Evolutionary conservation across 2,329 filamentous ascomycete genomes (phyloP).

Genomic region (Fusarium pseudonygamai): DNA sequence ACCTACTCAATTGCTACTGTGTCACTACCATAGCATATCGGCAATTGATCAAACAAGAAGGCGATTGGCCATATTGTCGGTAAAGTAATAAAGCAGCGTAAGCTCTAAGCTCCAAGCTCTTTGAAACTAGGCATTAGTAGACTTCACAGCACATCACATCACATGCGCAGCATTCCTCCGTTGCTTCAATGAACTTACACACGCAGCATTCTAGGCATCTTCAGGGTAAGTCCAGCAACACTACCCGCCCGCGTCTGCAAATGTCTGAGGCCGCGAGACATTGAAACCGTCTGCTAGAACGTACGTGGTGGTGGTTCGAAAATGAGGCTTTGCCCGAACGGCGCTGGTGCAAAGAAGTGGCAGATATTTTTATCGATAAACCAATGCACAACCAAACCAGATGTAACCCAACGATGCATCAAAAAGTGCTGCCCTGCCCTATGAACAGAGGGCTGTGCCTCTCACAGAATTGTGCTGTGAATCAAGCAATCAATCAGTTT

Average conservation of each 20-base stretch:
- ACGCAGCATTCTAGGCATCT: slow-evolving; percentile 10
- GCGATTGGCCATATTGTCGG: not conserved
- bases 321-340: slow-evolving; percentile 20
- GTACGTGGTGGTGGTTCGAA: slow-evolving; percentile 6
- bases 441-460: slow-evolving; percentile 29
- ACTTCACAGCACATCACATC: slow-evolving; percentile 31
- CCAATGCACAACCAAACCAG: slow-evolving; percentile 9
- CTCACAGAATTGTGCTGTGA: slow-evolving; percentile 2
- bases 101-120: not conserved
- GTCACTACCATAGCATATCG: not conserved
- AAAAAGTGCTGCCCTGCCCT: slow-evolving; percentile 8
- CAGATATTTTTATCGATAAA: slow-evolving; percentile 42
- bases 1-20: not conserved
- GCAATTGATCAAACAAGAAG: not conserved
- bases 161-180: slow-evolving; percentile 35
- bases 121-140: not conserved
- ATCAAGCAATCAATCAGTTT: not conserved
- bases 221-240: slow-evolving; percentile 21
- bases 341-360: slow-evolving; percentile 30
- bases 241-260: slow-evolving; percentile 20
- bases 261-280: slow-evolving; percentile 25
- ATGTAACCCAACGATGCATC: slow-evolving; percentile 22
- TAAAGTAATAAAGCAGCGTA: not conserved
- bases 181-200: slow-evolving; percentile 23
- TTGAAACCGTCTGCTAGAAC: slow-evolving; percentile 10